Evolutionary conservation across 2,329 filamentous ascomycete species (phyloP).

Genomic region (Xylariaceae sp.): DNA sequence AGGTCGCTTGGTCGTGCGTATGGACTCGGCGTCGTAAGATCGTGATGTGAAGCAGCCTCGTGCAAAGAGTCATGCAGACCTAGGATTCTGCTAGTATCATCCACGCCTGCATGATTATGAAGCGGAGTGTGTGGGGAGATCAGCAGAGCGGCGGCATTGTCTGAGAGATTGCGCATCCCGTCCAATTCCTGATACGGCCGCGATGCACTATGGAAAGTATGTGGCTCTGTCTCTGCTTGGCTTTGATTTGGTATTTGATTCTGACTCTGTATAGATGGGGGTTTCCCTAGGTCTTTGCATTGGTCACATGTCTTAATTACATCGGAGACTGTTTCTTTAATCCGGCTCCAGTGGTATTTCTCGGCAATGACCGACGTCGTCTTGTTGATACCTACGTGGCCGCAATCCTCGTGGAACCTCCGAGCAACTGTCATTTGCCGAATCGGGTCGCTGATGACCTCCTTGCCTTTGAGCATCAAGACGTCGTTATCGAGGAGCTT

Average conservation of each 20-base stretch:
- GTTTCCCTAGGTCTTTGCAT: constrained; percentile 57
- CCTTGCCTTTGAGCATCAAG: constrained; percentile 96
- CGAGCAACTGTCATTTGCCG: constrained; percentile 88
- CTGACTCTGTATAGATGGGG: constrained; percentile 15
- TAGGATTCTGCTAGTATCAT: constrained; percentile 23
- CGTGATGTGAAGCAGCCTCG: constrained; percentile 19
- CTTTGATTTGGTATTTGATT: constrained; percentile 8
- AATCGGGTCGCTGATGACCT: constrained; percentile 87
- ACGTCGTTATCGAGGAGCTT: constrained; percentile 76
- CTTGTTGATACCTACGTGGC: constrained; percentile 96
- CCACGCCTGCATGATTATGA: constrained; percentile 19
- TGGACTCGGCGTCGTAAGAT: constrained; percentile 31
- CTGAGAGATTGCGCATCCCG: constrained; percentile 7
- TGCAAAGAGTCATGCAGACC: constrained; percentile 20
- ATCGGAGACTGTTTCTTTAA: constrained; percentile 94
- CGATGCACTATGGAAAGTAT: constrained; percentile 7
- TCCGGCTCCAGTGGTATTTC: constrained; percentile 94
- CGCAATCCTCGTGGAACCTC: constrained; percentile 64
- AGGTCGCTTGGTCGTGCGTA: constrained; percentile 51
- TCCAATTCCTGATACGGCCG: constrained; percentile 23
- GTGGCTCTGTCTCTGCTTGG: constrained; percentile 3
- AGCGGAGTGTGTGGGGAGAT: constrained; percentile 11
- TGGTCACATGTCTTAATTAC: constrained; percentile 89
- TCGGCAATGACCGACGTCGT: constrained; percentile 93
- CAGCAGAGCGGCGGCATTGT: constrained; percentile 17